phyloP scores from a whole-genome alignment of 768 basidiomycete genomes.

The Clathrus columnatus region DNA sequence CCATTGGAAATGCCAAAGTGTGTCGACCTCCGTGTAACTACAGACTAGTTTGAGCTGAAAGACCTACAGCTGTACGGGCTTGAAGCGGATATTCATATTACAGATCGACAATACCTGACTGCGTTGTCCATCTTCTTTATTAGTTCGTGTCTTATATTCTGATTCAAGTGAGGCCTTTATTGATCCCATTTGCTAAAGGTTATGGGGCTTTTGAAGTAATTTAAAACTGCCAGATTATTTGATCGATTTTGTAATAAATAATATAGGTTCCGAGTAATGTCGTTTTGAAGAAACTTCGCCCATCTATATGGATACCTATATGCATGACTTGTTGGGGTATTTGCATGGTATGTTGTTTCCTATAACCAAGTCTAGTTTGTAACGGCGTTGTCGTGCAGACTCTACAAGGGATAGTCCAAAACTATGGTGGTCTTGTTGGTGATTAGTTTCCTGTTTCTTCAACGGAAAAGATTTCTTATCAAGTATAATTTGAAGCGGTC shows the following conservation, averaged over 20 bases:
- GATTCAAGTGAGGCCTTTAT: neutral
- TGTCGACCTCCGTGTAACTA: slow-evolving; percentile 12
- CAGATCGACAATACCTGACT: slow-evolving; percentile 56
- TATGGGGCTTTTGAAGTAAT: slow-evolving; percentile 56
- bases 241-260: neutral
- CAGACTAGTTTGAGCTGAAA: neutral
- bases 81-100: slow-evolving; percentile 46
- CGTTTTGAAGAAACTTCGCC: slow-evolving; percentile 47
- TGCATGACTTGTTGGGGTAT: slow-evolving; percentile 35
- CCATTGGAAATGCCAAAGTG: slow-evolving; percentile 70
- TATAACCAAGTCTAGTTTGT: neutral
- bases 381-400: slow-evolving; percentile 32
- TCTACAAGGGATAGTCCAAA: slow-evolving; percentile 52
- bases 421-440: slow-evolving; percentile 56
- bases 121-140: slow-evolving; percentile 72
- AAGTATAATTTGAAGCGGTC: neutral
- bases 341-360: slow-evolving; percentile 28
- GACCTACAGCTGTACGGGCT: slow-evolving; percentile 47
- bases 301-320: slow-evolving; percentile 54
- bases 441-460: slow-evolving; percentile 17
- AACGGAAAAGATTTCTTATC: neutral
- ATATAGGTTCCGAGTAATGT: slow-evolving; percentile 55
- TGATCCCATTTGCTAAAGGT: neutral
- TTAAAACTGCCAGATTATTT: neutral
- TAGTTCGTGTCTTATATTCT: slow-evolving; percentile 29